These are phyloP conservation scores for Ophiocordyceps camponoti-floridani DNA, from an alignment of 2,329 filamentous ascomycete genomes.

Conservation along the genomic window DNA sequence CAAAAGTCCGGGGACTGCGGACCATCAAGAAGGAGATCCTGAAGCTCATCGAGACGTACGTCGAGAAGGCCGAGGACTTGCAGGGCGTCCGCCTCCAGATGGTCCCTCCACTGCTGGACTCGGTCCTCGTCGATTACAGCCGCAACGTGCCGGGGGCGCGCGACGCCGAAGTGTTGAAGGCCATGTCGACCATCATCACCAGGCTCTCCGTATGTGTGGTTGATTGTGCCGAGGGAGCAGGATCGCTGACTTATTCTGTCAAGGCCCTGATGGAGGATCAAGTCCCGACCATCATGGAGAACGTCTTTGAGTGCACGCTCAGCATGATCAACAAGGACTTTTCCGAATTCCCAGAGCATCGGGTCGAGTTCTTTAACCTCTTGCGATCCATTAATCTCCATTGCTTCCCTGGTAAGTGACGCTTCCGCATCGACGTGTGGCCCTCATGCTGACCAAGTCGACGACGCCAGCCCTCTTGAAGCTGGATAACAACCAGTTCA, in stretches of 20 bases:
- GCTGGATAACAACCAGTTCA: slow-evolving; percentile 92
- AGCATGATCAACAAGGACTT: slow-evolving; percentile 99
- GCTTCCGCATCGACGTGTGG: too few relatives aligned
- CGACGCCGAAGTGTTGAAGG: slow-evolving; percentile 89
- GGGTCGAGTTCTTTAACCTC: slow-evolving; percentile 98
- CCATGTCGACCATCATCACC: slow-evolving; percentile 93
- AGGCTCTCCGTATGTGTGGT: slow-evolving; percentile 73
- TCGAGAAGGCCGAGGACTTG: slow-evolving; percentile 92
- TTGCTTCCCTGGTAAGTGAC: slow-evolving; percentile 63
- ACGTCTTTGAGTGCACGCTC: slow-evolving; percentile 93
- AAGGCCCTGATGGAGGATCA: slow-evolving; percentile 95
- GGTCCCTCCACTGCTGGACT: slow-evolving; percentile 88
- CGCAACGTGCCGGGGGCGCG: slow-evolving; percentile 90
- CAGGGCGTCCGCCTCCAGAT: slow-evolving; percentile 87
- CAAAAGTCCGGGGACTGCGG: slow-evolving; percentile 80
- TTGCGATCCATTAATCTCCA: slow-evolving; percentile 90
- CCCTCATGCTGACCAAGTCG: not conserved
- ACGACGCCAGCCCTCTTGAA: slow-evolving; percentile 53
- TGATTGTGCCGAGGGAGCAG: not conserved
- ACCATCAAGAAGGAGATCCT: slow-evolving; percentile 99
- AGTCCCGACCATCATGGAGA: slow-evolving; percentile 93
- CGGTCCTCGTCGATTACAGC: slow-evolving; percentile 89
- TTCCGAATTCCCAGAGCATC: slow-evolving; percentile 94
- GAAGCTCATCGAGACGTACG: slow-evolving; percentile 94
- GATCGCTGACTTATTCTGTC: slow-evolving; percentile 2